Conservation (phyloP, 768 basidiomycete species). For the Leccinum ochraceum region DNA sequence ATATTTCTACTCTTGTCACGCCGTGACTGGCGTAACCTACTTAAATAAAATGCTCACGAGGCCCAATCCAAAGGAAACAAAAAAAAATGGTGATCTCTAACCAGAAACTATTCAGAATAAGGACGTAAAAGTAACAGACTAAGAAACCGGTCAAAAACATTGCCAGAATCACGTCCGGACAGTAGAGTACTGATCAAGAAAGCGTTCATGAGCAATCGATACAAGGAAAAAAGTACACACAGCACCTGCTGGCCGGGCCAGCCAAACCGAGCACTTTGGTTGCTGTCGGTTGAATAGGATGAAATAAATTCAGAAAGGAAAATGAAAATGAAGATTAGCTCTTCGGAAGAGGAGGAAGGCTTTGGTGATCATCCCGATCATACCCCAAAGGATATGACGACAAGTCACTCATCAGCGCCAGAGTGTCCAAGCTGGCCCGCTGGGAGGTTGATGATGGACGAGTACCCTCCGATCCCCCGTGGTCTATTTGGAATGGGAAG, state of each 20-base stretch:
- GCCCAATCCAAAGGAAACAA: slow-evolving; percentile 17
- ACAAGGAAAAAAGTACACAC: slow-evolving; percentile 33
- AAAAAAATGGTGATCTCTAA: not conserved
- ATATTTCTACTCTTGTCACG: slow-evolving; percentile 25
- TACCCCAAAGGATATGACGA: slow-evolving; percentile 83
- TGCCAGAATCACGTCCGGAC: slow-evolving; percentile 5
- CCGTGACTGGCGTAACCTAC: slow-evolving; percentile 25
- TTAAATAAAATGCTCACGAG: slow-evolving; percentile 21
- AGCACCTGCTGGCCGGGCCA: slow-evolving; percentile 28
- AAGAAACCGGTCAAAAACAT: slow-evolving; percentile 8
- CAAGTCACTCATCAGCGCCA: slow-evolving; percentile 80
- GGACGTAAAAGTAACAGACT: slow-evolving; percentile 3
- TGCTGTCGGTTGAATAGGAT: slow-evolving; percentile 11
- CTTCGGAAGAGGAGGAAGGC: slow-evolving; percentile 28
- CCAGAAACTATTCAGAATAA: slow-evolving; percentile 1
- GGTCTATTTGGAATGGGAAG: slow-evolving; percentile 86
- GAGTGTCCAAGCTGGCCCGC: slow-evolving; percentile 82
- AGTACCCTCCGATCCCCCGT: slow-evolving; percentile 44
- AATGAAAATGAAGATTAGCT: slow-evolving; percentile 18
- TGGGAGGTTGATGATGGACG: slow-evolving; percentile 42
- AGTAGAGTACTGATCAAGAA: slow-evolving; percentile 19
- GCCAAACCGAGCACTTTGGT: slow-evolving; percentile 25
- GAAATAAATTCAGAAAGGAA: slow-evolving; percentile 1
- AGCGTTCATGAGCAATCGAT: slow-evolving; percentile 18
- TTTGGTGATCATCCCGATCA: slow-evolving; percentile 43